Percentiles rank a stretch among this genome's conserved stretches.
These are phyloP conservation scores for Carallia brachiata DNA, from an alignment of 345 rosid species.

Conservation along the genomic window DNA sequence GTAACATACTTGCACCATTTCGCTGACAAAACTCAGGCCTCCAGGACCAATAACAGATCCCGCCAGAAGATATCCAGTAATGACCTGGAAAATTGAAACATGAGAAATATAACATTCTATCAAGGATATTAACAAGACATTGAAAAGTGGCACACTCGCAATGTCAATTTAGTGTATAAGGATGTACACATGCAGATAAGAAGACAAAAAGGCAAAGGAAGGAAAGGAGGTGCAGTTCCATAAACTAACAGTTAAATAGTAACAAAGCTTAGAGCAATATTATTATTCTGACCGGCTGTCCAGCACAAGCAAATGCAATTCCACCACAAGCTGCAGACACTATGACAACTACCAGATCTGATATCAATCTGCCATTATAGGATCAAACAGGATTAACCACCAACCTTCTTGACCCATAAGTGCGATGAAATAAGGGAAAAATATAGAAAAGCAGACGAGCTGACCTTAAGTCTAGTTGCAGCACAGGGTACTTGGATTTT, in stretches of 20 bases:
- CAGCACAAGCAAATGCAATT: conserved; percentile 98
- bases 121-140: not conserved
- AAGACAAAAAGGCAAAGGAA: not conserved
- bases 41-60: conserved; percentile 95
- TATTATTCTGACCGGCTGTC: conserved; percentile 75
- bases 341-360: conserved; percentile 93
- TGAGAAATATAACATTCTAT: not conserved
- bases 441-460: conserved; percentile 4
- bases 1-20: conserved; percentile 90
- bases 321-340: conserved; percentile 99
- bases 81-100: conserved; percentile 51
- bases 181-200: not conserved
- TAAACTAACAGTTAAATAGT: conserved; percentile 13
- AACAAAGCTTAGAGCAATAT: conserved; percentile 19
- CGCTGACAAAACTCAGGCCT: conserved; percentile 88
- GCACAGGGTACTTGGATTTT: conserved; percentile 88
- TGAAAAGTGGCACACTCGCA: not conserved
- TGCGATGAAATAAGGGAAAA: not conserved
- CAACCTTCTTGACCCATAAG: not conserved
- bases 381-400: conserved; percentile 4
- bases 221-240: not conserved
- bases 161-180: not conserved
- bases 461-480: conserved; percentile 91
- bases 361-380: conserved; percentile 63
- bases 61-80: conserved; percentile 89